Evolutionary conservation across 805 yeast species (phyloP).

Genomic region (Ogataea methanolica): DNA sequence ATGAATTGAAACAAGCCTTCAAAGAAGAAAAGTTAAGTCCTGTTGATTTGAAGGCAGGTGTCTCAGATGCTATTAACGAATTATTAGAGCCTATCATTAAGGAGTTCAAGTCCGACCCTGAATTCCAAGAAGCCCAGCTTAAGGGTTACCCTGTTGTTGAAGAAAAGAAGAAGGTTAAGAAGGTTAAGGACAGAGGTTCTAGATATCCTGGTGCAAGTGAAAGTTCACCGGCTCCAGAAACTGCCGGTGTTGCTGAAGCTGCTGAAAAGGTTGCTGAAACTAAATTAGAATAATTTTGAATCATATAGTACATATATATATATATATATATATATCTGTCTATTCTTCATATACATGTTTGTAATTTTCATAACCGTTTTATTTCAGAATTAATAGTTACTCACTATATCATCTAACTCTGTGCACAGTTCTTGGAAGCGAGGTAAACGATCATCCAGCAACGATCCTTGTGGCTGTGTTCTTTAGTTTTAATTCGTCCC

Average conservation of each 20-base stretch:
- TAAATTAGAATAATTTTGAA: slow-evolving; percentile 24
- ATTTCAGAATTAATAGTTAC: no score
- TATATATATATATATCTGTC: background rate
- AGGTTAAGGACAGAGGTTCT: slow-evolving; percentile 85
- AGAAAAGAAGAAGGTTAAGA: slow-evolving; percentile 62
- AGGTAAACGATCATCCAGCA: no score
- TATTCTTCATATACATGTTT: background rate
- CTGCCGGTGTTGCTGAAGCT: slow-evolving; percentile 25
- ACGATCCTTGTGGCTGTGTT: no score
- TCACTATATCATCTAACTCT: no score
- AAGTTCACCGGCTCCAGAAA: slow-evolving; percentile 10
- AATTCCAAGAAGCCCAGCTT: slow-evolving; percentile 67
- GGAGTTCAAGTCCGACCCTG: slow-evolving; percentile 55
- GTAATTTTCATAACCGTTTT: no score
- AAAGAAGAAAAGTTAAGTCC: slow-evolving; percentile 76
- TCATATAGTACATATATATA: background rate
- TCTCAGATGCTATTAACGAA: slow-evolving; percentile 75
- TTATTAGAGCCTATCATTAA: slow-evolving; percentile 82
- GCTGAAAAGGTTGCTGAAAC: slow-evolving; percentile 37
- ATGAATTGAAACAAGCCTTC: slow-evolving; percentile 66
- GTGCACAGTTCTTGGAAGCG: no score
- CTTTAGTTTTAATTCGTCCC: no score
- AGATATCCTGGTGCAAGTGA: slow-evolving; percentile 70
- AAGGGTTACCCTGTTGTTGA: slow-evolving; percentile 82
- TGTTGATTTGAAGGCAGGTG: slow-evolving; percentile 91